Conservation (phyloP, 768 basidiomycete species). For the Auricularia sp. region DNA sequence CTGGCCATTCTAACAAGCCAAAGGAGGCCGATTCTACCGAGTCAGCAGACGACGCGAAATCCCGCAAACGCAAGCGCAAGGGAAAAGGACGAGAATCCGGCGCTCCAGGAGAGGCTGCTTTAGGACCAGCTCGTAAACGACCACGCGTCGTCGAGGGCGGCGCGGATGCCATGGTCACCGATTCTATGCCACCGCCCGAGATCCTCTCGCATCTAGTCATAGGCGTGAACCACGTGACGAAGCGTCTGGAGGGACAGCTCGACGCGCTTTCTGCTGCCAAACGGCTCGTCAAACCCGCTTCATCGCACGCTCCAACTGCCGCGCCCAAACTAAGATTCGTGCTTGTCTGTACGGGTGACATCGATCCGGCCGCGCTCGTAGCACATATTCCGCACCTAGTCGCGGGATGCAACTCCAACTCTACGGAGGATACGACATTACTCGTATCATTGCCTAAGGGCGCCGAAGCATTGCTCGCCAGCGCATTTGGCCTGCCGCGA, state of each 20-base stretch:
- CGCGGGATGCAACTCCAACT: constrained; percentile 58
- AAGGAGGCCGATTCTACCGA: neutral
- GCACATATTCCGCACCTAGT: constrained; percentile 70
- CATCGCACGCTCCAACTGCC: constrained; percentile 2
- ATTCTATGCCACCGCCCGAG: constrained; percentile 21
- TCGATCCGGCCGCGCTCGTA: constrained; percentile 62
- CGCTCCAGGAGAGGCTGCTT: neutral
- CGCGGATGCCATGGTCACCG: neutral
- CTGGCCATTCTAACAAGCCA: neutral
- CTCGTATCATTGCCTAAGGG: constrained; percentile 58
- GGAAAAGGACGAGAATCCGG: neutral
- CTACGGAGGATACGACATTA: constrained; percentile 13
- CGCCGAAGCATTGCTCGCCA: constrained; percentile 52
- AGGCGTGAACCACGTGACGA: constrained; percentile 79
- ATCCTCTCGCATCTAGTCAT: constrained; percentile 41
- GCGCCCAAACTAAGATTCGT: constrained; percentile 23
- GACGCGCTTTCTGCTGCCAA: constrained; percentile 16
- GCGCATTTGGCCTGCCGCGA: constrained; percentile 54
- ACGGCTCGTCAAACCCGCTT: constrained; percentile 4
- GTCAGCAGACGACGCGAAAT: neutral
- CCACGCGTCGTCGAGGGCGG: neutral
- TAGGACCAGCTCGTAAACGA: neutral
- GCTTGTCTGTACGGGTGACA: constrained; percentile 64
- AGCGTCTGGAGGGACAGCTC: constrained; percentile 54
- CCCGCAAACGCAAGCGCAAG: neutral